Base-by-base conservation (phyloP, 1,284 basidiomycete species). In the Mycena citricolor region DNA sequence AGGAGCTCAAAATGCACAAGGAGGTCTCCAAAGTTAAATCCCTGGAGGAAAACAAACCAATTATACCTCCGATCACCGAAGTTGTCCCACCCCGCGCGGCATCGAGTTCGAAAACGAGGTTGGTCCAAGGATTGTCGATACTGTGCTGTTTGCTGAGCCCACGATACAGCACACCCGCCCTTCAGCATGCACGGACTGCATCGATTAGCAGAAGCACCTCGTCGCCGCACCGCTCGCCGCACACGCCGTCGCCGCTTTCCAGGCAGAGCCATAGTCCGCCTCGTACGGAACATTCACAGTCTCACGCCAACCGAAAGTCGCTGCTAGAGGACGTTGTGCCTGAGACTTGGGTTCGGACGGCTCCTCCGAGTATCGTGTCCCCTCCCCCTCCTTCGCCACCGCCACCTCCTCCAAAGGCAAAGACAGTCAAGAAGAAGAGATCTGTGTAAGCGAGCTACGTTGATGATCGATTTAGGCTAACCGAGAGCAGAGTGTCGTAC, bases 1-100 rank as follows among this genome's bases (percentile, higher is more conserved):
- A 52, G 14, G 51, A 46, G 37, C 36, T 39, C 36, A 52, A 49
- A 34, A 46, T 49, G 47, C 31, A 46, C 34, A 45, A 49, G 29
- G 43, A 49, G 23, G 33, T 20, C 32, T 13, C 47, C 12, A 52
- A 52, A 37, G 51, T 52, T 24, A 45, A 44, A 39, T 49, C 47
- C 32, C 44, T 52, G 1, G 51, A 49, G 47, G 51, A 45, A 2
- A 31, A 49, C 12, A 29, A 32, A 12, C 43, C 43, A 12, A 28
- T 26, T n/a, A n/a, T n/a, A 13, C 8, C 25, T 12, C n/a, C 17
- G 8, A 24, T 40, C 11, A 28, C 20, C 23, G 14, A 20, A 32
- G 17, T 32, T 14, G 21, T 24, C 5, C 28, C 28, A 29, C 22
- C 42, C 23, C 51, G 45, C 37, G 43, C 47, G 23, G 12, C 39